Evolutionary conservation across 495 filamentous ascomycete genomes (phyloP).

Genomic region (Hypoxylon cercidicola): DNA sequence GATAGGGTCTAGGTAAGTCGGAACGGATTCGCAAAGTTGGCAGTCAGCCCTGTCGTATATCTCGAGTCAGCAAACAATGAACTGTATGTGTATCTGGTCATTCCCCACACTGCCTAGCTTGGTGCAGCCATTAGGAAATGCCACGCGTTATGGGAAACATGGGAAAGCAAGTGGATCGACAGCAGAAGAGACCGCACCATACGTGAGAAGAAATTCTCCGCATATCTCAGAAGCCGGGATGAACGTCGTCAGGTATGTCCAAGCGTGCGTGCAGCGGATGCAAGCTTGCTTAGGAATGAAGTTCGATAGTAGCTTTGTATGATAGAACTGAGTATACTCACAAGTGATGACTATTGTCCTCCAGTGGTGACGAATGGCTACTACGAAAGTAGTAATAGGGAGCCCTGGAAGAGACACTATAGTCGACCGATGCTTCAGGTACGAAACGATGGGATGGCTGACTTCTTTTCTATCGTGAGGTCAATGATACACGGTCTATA

Average conservation of each 20-base stretch:
- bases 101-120: conserved; percentile 28
- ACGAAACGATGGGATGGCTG: conserved; percentile 16
- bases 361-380: not conserved
- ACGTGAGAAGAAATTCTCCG: conserved; percentile 30
- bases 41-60: conserved; percentile 19
- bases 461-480: conserved; percentile 31
- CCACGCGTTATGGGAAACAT: conserved; percentile 15
- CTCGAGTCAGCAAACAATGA: conserved; percentile 33
- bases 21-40: conserved; percentile 15
- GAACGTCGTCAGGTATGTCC: conserved; percentile 19
- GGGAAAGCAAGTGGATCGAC: conserved; percentile 21
- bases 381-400: not conserved
- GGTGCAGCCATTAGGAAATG: conserved; percentile 22
- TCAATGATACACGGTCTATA: conserved; percentile 24
- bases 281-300: conserved; percentile 15
- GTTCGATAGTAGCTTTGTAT: conserved; percentile 9
- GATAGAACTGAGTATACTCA: conserved; percentile 30
- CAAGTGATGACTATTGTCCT: conserved; percentile 2
- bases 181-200: conserved; percentile 19
- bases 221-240: conserved; percentile 33
- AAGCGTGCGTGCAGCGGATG: conserved; percentile 11
- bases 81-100: conserved; percentile 2
- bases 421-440: conserved; percentile 8
- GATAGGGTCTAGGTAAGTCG: conserved; percentile 7
- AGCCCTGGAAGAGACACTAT: conserved; percentile 6